Evolutionary conservation across 2,329 filamentous ascomycete species (phyloP), one percentile per base, ranked within the genome.

Genomic region (Mycosphaerella arachidis): DNA sequence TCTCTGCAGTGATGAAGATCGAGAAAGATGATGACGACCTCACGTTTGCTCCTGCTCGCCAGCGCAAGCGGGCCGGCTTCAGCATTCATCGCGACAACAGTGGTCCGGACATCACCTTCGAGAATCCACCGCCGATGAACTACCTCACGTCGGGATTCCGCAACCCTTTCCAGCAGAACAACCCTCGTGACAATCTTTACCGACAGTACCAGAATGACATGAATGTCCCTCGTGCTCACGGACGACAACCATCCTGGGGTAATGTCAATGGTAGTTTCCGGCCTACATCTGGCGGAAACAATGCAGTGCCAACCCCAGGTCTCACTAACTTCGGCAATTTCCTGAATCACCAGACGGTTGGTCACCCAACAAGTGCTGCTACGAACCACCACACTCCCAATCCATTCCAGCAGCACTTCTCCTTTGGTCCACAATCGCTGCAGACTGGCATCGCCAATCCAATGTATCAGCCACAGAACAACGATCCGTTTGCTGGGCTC

Each of bases 21-120:
- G 61, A 63, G 7, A 67, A 72, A 20, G 66, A 68, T 5, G 73
- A 74, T 33, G 63, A 72, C 37, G 66, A 70, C 31, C 59, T 74
- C 30, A 73, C 70, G 20, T 72, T 73, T 53, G 69, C 66, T 5
- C 57, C 69, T 24, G 66, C 62, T 20, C 68, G 68, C 8, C 68
- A 59, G 9, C 68, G 58, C 30, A 72, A 74, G 67, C 76, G 74
- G 61, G 69, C 70, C 18, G 70, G 69, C 3, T 73, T 79, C 45
- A 72, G 75, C 43, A 74, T 79, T 55, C 78, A 76, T 62, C 73
- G 77, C 50, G 76, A 78, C 64, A 72, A 72, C 55, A 65, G 63
- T 35, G 71, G 71, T 48, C 70, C 70, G 10, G 70, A 73, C 33
- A 72, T 73, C 59, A 70, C 71, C 8, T 72, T 73, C 59, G 66